Base-by-base conservation (phyloP, 2,329 filamentous ascomycete species). In the Neophaeococcomyces mojaviensis region DNA sequence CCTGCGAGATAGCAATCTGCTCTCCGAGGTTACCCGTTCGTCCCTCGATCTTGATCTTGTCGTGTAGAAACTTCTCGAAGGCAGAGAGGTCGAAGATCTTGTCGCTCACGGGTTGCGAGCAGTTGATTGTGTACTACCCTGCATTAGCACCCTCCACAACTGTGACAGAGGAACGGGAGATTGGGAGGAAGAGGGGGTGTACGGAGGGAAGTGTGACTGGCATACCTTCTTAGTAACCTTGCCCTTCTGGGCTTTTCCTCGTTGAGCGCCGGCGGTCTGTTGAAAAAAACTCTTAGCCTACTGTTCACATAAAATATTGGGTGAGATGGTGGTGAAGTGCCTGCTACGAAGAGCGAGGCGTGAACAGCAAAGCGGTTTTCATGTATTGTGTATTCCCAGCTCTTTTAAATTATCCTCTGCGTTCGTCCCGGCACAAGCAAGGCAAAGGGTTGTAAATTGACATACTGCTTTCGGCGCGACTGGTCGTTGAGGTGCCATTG, bases 41-140 rank as follows among this genome's bases (percentile, higher is more conserved):
- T 77, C 90, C 90, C 62, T 96, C 92, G 63, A 98, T 88, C 87
- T 98, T 98, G 84, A 98, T 94, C 77, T 86, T 88, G 76, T 97
- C 92, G 81, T 96, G 89, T 56, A 98, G 86, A 86, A 98, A 98
- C 83, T 97, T 97, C 78, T 96, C 89, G 72, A 98, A 98, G 61
- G 89, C 89, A 64, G 86, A 82, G 70, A 95, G 83, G 73, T 98
- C 92, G 82, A 98, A 97, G 82, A 98, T 98, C 84, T 97, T 97
- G 82, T 98, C 92, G 77, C 82, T 86, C 62, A 89, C 89, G 65
- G 92, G 92, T 77, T 97, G 90, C 66, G 87, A 89, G 72, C 89
- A 90, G 79, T 98, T 94, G 86, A 98, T 97, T 79, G 94, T 84
- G 84, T 88, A 98, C 90, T 94, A 61, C n/a, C n/a, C n/a, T n/a